Conservation (phyloP, 73 alveolate species). For the Uronychia setigera region DNA sequence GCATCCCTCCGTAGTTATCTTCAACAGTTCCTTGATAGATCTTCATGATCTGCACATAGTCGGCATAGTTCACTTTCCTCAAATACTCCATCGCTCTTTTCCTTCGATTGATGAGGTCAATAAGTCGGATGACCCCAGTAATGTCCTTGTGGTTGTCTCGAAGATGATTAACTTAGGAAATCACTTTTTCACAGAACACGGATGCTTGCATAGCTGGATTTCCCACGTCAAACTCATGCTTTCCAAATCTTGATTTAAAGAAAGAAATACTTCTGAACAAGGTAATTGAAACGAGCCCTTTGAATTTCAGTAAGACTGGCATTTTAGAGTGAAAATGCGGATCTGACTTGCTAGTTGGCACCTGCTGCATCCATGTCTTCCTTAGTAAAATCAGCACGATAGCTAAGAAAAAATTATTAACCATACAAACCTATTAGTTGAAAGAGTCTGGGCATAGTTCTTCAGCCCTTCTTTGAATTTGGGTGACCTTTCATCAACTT, state of each 20-base stretch:
- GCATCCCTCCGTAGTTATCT: slow-evolving; percentile 24
- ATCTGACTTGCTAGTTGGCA: slow-evolving; percentile 21
- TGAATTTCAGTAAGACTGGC: slow-evolving; percentile 27
- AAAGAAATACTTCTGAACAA: slow-evolving; percentile 23
- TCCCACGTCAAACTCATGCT: slow-evolving; percentile 50
- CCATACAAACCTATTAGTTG: neutral
- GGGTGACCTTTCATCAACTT: neutral
- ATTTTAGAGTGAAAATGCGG: slow-evolving; percentile 18
- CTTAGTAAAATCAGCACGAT: slow-evolving; percentile 23
- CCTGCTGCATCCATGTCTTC: slow-evolving; percentile 28
- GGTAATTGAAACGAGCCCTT: slow-evolving; percentile 11
- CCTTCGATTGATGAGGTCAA: slow-evolving; percentile 29
- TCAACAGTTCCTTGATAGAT: slow-evolving; percentile 47
- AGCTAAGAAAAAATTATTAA: slow-evolving; percentile 6
- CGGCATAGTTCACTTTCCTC: slow-evolving; percentile 36
- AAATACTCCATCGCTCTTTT: slow-evolving; percentile 48
- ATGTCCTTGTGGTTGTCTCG: slow-evolving; percentile 58
- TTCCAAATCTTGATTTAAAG: slow-evolving; percentile 43
- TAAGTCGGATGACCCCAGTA: slow-evolving; percentile 29
- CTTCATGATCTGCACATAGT: slow-evolving; percentile 47
- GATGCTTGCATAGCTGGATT: slow-evolving; percentile 67
- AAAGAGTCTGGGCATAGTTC: neutral
- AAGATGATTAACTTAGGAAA: slow-evolving; percentile 48
- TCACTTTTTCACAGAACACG: slow-evolving; percentile 52
- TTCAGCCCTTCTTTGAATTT: neutral